Evolutionary conservation across 2,329 filamentous ascomycete species (phyloP).

Genomic region (Hypomyces rosellus): DNA sequence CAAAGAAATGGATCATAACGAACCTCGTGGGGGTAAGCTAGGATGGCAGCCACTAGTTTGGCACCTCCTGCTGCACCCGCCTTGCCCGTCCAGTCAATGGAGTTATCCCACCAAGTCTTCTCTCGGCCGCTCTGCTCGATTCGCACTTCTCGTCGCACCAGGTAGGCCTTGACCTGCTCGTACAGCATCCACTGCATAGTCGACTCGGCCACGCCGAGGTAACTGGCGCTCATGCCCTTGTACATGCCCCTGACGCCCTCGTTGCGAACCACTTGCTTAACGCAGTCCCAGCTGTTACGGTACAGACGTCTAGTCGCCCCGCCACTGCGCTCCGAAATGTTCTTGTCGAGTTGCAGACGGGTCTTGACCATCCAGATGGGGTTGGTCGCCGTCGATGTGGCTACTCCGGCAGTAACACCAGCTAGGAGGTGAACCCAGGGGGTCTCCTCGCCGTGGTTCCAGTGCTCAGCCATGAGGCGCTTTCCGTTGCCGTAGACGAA

Average conservation of each 20-base stretch:
- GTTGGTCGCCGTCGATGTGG: constrained; percentile 86
- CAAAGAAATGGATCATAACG: constrained; percentile 17
- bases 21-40: constrained; percentile 91
- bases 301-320: constrained; percentile 60
- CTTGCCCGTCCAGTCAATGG: constrained; percentile 73
- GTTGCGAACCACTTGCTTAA: constrained; percentile 69
- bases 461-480: constrained; percentile 66
- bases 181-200: constrained; percentile 93
- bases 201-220: constrained; percentile 83
- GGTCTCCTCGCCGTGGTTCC: constrained; percentile 63
- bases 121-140: constrained; percentile 52
- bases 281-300: constrained; percentile 82
- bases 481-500: constrained; percentile 92
- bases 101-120: constrained; percentile 65
- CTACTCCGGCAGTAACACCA: constrained; percentile 71
- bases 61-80: constrained; percentile 72
- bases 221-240: constrained; percentile 84
- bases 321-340: constrained; percentile 56
- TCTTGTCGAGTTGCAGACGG: constrained; percentile 84
- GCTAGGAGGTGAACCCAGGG: constrained; percentile 73
- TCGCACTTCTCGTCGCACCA: constrained; percentile 57
- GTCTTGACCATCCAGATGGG: constrained; percentile 98
- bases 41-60: constrained; percentile 76
- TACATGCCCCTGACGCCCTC: constrained; percentile 82
- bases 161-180: constrained; percentile 78